A percentile compares a stretch with the other conserved stretches of the same genome.
Evolutionary conservation across 768 basidiomycete species (phyloP).

Genomic region (Trametes cingulata): DNA sequence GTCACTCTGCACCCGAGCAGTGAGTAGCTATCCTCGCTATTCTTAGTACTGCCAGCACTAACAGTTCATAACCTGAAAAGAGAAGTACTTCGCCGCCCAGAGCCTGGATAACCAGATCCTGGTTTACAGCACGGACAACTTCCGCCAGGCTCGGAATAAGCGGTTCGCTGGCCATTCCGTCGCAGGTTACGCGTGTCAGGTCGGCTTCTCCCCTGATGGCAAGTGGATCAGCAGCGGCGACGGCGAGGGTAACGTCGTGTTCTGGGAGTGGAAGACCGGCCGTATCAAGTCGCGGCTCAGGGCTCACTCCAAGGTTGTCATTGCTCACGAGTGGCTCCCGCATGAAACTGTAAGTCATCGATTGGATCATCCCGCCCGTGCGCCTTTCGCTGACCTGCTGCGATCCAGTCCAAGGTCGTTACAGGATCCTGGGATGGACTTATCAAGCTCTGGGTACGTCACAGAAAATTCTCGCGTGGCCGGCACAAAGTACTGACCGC

Average conservation of each 20-base stretch:
- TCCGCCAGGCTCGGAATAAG: conserved; percentile 98
- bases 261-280: conserved; percentile 99
- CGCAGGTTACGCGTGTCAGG: conserved; percentile 95
- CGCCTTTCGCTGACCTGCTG: conserved; percentile 20
- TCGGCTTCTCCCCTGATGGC: conserved; percentile 97
- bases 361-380: conserved; percentile 14
- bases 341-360: conserved; percentile 83
- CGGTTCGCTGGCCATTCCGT: conserved; percentile 96
- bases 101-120: conserved; percentile 98
- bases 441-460: conserved; percentile 94
- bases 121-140: conserved; percentile 96
- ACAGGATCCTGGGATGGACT: conserved; percentile 98
- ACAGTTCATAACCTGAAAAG: conserved; percentile 37
- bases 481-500: neutral
- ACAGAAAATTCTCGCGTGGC: neutral
- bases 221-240: conserved; percentile 98
- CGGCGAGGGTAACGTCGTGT: conserved; percentile 91
- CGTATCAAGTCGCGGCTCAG: conserved; percentile 88
- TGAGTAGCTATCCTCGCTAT: conserved; percentile 44
- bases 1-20: conserved; percentile 95
- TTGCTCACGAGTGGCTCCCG: conserved; percentile 96
- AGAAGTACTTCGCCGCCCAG: conserved; percentile 97
- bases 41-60: neutral
- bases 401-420: conserved; percentile 84
- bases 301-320: conserved; percentile 95